Percentiles rank a stretch among this genome's conserved stretches.
phyloP scores from a whole-genome alignment of 805 yeast species.

The Jamesozyma piceae region DNA sequence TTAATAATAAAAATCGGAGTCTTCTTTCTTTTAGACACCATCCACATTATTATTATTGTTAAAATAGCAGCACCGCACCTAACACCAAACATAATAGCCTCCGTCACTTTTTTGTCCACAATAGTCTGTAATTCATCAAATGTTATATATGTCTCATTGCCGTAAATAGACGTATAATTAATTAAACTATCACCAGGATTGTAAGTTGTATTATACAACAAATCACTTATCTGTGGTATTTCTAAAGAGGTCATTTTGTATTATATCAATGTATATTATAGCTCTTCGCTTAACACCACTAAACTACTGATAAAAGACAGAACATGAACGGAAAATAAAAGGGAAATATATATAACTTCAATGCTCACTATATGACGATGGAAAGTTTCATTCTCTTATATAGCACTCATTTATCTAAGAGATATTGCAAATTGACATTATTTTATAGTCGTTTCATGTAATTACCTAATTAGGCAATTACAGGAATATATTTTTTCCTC shows the following conservation, averaged over 20 bases:
- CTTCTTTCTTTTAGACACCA: constrained; percentile 42
- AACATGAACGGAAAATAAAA: too few species aligned
- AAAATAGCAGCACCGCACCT: constrained; percentile 48
- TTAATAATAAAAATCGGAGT: constrained; percentile 73
- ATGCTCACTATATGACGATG: too few species aligned
- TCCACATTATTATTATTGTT: constrained; percentile 38
- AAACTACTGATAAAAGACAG: too few species aligned
- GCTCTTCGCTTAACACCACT: too few species aligned
- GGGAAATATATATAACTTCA: too few species aligned
- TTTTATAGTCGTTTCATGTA: constrained; percentile 14
- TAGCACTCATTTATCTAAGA: neutral
- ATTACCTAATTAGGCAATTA: constrained; percentile 17
- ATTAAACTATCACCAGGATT: constrained; percentile 24
- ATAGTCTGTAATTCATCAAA: constrained; percentile 37
- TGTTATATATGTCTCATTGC: constrained; percentile 29
- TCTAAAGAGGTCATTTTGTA: neutral
- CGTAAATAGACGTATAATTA: constrained; percentile 37
- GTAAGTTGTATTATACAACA: constrained; percentile 18
- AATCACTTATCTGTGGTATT: constrained; percentile 7
- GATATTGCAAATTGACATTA: neutral
- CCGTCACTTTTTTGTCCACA: constrained; percentile 28
- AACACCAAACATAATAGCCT: constrained; percentile 44
- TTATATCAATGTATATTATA: too few species aligned
- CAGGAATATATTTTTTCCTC: constrained; percentile 6
- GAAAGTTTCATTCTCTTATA: neutral